Evolutionary conservation across 2,329 filamentous ascomycete genomes (phyloP), one percentile per base, ranked within the genome.

Genomic region (Fusarium sp.): DNA sequence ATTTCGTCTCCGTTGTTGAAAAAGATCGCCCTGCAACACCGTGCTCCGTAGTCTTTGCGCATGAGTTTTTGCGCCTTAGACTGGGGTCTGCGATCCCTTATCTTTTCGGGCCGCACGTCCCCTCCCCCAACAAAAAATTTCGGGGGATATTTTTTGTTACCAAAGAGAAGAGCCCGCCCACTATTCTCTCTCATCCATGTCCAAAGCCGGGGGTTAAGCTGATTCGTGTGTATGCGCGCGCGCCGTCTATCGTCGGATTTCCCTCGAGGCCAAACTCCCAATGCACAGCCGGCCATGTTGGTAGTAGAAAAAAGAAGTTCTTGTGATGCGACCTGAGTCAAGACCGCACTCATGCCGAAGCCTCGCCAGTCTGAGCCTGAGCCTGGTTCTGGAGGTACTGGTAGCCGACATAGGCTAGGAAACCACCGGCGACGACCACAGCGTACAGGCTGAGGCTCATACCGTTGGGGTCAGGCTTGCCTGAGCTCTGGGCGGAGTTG

Each of bases 361-460:
- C 62, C 51, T 61, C 46, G 30, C 65, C 65, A 37, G 34, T 54
- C 53, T 72, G 57, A 75, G 69, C 70, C 65, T 74, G 61, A 75
- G 86, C 82, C 80, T 86, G 83, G 61, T 75, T 72, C 85, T 95
- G 90, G 75, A 97, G 81, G 86, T 96, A 97, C 83, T 95, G 91
- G 87, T 95, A 98, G 76, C 88, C 93, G 75, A 88, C 88, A 84
- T 94, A 98, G 70, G 93, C 94, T 68, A 90, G 81, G 51, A 90
- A 86, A 73, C 91, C 95, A 75, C 94, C 94, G 72, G 95, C 79
- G 73, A 97, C 85, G 76, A 98, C 82, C 74, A 97, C 75, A 65
- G 90, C 92, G 84, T 98, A 98, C 75, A 97, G 86, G 65, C 91
- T 93, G 72, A 97, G 85, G 77, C 94, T 93, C 64, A 94, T 75